Conservation (phyloP, 345 rosid genomes). For the Salix viminalis region DNA sequence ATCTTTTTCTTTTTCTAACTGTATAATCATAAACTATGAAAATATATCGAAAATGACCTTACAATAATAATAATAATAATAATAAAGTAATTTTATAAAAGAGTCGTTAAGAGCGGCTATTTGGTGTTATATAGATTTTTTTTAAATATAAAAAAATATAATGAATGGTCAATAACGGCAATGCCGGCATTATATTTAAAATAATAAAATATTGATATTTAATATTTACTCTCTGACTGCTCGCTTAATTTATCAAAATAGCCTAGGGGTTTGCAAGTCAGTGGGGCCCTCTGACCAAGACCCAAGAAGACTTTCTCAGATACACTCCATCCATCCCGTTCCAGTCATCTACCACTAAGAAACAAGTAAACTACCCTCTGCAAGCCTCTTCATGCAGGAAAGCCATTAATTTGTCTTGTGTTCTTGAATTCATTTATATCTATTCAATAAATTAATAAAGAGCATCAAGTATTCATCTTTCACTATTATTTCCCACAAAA, state of each 20-base stretch:
- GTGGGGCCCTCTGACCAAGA: constrained; percentile 23
- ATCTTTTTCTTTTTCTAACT: too few relatives aligned
- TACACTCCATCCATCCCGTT: neutral
- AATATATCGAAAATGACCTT: too few relatives aligned
- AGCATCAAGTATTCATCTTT: neutral
- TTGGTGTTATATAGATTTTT: too few relatives aligned
- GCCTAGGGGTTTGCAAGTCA: constrained; percentile 33
- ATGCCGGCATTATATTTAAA: too few relatives aligned
- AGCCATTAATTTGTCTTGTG: neutral
- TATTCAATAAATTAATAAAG: neutral
- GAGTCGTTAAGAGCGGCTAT: too few relatives aligned
- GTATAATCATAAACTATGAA: too few relatives aligned
- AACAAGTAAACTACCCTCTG: neutral
- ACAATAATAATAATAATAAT: too few relatives aligned
- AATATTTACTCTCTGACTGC: too few relatives aligned
- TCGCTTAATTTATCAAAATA: neutral
- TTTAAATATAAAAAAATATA: too few relatives aligned
- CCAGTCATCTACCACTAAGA: neutral
- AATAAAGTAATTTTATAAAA: too few relatives aligned
- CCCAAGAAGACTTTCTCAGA: neutral
- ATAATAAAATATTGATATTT: too few relatives aligned
- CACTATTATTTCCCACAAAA: neutral
- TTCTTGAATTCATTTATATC: neutral
- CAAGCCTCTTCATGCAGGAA: neutral
- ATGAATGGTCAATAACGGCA: too few relatives aligned